Base-by-base conservation (phyloP, 176 grass and related monocot species). In the Panicum miliaceum region DNA sequence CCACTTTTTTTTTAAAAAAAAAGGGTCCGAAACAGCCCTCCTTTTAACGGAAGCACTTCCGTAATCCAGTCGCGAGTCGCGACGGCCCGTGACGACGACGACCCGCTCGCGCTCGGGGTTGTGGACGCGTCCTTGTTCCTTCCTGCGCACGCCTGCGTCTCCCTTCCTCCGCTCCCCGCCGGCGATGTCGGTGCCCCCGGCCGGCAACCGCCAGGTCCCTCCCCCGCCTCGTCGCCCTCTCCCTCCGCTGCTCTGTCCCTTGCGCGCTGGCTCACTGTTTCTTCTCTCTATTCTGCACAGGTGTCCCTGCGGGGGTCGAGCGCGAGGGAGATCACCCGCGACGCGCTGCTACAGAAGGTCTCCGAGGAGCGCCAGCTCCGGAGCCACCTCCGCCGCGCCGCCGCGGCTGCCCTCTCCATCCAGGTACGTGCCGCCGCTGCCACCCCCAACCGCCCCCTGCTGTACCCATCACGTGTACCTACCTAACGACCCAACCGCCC, bases 271-370 rank as follows among this genome's bases (percentile, higher is more conserved):
- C 27, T 42, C 75, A 43, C 19, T 22, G 1, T 50, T 37, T 51
- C 34, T 65, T 66, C 19, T 1, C 16, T 58, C 26, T 72, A 12
- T 8, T 34, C 27, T n/a, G 15, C 77, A 98, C 77, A 98, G 96
- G 92, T 98, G 45, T 98, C 96, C 20, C 84, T 95, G 65, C 82
- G 96, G 82, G 96, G 96, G 3, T 92, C 96, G 13, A 98, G 96
- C 85, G 87, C 91, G 16, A 87, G 84, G 84, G 96, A 98, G 87
- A 98, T 98, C 85, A 91, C 89, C 7, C 88, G 93, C 46, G 96
- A 98, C 77, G 96, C 91, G 65, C 91, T 98, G 37, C 84, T 98
- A 60, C 89, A 98, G 91, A 95, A 93, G 82, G 92, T 98, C 71
- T 91, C 93, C 54, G 89, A 95, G 53, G 89, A 98, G 83, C 93